Percentiles rank a stretch among this genome's conserved stretches.
phyloP scores from a whole-genome alignment of 441 rosid genomes.

The Populus trichocarpa region DNA sequence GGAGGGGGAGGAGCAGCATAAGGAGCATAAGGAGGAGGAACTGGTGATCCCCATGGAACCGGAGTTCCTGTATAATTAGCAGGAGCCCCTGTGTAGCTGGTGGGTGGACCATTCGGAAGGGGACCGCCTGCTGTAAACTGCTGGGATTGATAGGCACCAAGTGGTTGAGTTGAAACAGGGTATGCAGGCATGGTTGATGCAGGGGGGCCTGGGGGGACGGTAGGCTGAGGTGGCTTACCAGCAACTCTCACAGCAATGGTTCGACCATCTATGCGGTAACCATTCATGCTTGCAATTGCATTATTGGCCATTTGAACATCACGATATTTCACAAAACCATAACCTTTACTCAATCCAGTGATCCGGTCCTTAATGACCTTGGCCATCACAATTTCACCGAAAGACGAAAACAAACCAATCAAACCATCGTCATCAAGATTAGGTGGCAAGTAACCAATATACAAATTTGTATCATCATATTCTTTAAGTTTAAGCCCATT shows the following conservation, averaged over 20 bases:
- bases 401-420: conserved; percentile 73
- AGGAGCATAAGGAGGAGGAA: conserved; percentile 67
- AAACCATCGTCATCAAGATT: conserved; percentile 80
- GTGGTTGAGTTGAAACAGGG: conserved; percentile 57
- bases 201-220: conserved; percentile 74
- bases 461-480: conserved; percentile 81
- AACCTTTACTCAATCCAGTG: conserved; percentile 80
- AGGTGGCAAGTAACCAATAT: conserved; percentile 90
- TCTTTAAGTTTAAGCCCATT: conserved; percentile 68
- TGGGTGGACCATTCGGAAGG: conserved; percentile 34
- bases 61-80: conserved; percentile 38
- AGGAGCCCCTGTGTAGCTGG: conserved; percentile 10
- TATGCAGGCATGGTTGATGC: conserved; percentile 50
- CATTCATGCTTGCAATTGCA: conserved; percentile 84
- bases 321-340: conserved; percentile 91
- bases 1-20: conserved; percentile 88
- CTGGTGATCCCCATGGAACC: conserved; percentile 88
- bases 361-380: conserved; percentile 86
- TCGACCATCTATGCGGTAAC: conserved; percentile 70
- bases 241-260: conserved; percentile 96
- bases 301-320: conserved; percentile 83
- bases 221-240: conserved; percentile 83
- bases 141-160: conserved; percentile 78
- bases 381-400: conserved; percentile 94
- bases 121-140: conserved; percentile 75